Evolutionary conservation across 2,329 filamentous ascomycete species (phyloP), one percentile per base, ranked within the genome.

Genomic region (Sporothrix euskadiensis): DNA sequence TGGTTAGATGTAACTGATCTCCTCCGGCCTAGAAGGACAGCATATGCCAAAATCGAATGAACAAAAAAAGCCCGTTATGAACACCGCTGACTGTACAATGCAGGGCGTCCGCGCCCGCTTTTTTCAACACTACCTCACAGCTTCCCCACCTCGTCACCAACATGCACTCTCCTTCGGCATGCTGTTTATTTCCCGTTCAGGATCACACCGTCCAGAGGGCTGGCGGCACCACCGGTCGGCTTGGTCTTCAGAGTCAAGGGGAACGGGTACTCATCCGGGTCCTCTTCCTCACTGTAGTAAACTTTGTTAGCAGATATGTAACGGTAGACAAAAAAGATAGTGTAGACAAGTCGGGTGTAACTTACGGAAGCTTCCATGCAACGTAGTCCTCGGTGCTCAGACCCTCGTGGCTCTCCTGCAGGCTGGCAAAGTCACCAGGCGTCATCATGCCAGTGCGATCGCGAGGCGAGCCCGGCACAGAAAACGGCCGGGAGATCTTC

Each of bases 401-500:
- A 0, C 95, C 94, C 82, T 99, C 96, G 59, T 92, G 91, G 61
- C 94, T 94, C 83, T 99, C 96, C 83, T 98, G 96, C 73, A 99
- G 85, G 78, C 94, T 97, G 39, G 94, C 96, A 86, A 98, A 98
- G 82, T 99, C 96, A 65, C 96, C 96, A 8, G 96, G 96, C 0
- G 96, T 99, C 96, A 99, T 98, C 94, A 98, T 97, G 71, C 96
- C 96, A 59, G 91, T 91, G 47, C 94, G 89, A 80, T 97, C 94
- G 75, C 94, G 88, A 10, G 96, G 96, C 22, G 94, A 97, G 9
- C 96, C 96, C 1, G 96, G 96, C 69, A 97, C 94, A 2, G 94
- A 98, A 83, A 98, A 90, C 8, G 96, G 96, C 68, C 96, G 88
- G 12, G 94, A 95, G 80, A 99, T 94, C 90, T 98, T 99, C 80